These are phyloP conservation scores for Puccinellia tenuiflora DNA, from an alignment of 176 grass and related monocot species.

Conservation along the genomic window DNA sequence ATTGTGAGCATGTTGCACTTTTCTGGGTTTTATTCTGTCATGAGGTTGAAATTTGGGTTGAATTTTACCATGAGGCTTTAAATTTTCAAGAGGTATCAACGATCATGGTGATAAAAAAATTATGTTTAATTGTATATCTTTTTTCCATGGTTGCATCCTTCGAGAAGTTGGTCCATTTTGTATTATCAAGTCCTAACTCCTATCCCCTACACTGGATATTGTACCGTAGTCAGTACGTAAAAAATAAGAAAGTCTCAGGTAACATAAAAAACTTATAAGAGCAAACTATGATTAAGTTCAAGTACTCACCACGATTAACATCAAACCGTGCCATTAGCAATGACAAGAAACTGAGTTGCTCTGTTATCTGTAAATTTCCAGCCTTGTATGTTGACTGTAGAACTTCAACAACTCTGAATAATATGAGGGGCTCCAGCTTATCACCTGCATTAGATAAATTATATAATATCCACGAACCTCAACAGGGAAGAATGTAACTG, in stretches of 20 bases:
- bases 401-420: constrained; percentile 64
- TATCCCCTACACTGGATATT: background rate
- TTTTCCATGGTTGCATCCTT: background rate
- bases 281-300: background rate
- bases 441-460: constrained; percentile 59
- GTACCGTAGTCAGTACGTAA: background rate
- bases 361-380: constrained; percentile 53
- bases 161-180: background rate
- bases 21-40: background rate
- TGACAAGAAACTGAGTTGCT: constrained; percentile 71
- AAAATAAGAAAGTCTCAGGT: background rate
- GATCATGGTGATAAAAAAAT: background rate
- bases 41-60: background rate
- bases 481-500: background rate
- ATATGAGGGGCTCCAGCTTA: constrained; percentile 46
- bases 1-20: background rate
- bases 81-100: background rate
- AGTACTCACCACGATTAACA: constrained; percentile 62
- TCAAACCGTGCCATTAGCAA: constrained; percentile 65
- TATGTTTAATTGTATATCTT: background rate
- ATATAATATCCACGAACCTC: background rate
- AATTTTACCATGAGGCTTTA: background rate
- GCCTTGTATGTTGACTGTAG: constrained; percentile 69
- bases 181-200: background rate
- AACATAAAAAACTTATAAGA: constrained; percentile 7